phyloP scores from a whole-genome alignment of 371 early-diverging fungal genomes.

The Circinella minor region DNA sequence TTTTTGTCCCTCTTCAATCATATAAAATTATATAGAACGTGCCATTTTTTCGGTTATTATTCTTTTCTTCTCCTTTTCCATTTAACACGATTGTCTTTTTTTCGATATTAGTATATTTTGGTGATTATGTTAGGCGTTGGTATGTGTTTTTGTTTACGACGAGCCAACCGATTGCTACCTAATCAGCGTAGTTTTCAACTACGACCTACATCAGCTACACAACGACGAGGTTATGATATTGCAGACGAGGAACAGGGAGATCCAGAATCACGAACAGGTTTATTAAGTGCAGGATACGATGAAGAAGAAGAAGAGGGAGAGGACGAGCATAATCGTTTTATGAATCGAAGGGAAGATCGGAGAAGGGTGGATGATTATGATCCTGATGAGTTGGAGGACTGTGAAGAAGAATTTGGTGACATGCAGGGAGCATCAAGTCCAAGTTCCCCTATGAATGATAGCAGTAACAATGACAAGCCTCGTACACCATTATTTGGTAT shows the following conservation, averaged over 20 bases:
- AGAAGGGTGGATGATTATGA: conserved; percentile 5
- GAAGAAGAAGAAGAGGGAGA: conserved; percentile 14
- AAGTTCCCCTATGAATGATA: not conserved
- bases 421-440: conserved; percentile 20
- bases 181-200: conserved; percentile 46
- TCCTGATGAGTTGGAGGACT: conserved; percentile 6
- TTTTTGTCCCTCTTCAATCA: too few species aligned
- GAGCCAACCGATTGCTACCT: conserved; percentile 47
- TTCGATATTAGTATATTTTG: conserved; percentile 26
- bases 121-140: conserved; percentile 39
- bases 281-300: conserved; percentile 32
- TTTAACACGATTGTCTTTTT: too few species aligned
- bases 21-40: too few species aligned
- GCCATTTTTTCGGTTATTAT: too few species aligned
- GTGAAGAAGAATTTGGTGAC: conserved; percentile 27
- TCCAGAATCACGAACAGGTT: conserved; percentile 35
- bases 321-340: not conserved
- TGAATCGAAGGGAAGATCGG: conserved; percentile 2
- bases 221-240: conserved; percentile 24
- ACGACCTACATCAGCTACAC: conserved; percentile 20
- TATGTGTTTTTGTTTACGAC: conserved; percentile 46
- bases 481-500: conserved; percentile 23
- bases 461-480: not conserved
- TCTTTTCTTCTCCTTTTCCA: too few species aligned
- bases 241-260: conserved; percentile 27